Evolutionary conservation across 208 protist genomes (phyloP).

Genomic region (Balamuthia mandrillaris): DNA sequence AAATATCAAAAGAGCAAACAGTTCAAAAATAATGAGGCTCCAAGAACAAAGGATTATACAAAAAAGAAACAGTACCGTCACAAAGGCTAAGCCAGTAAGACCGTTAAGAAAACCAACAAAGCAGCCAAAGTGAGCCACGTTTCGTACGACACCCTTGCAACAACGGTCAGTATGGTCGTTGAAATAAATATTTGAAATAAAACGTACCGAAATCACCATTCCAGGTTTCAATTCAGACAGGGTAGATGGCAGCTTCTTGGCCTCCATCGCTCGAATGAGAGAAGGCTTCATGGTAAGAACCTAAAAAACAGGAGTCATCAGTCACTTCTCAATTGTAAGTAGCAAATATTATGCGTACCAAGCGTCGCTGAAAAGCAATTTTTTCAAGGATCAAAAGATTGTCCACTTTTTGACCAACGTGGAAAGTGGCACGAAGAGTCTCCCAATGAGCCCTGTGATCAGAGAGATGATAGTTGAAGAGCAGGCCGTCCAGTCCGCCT

Average conservation of each 20-base stretch:
- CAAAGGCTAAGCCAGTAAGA: constrained; percentile 19
- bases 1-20: neutral
- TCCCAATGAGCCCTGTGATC: constrained; percentile 11
- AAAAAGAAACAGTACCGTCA: neutral
- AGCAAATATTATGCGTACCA: no score
- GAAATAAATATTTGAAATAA: neutral
- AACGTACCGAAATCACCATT: constrained; percentile 2
- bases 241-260: neutral
- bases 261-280: constrained; percentile 8
- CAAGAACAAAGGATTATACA: neutral
- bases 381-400: no score
- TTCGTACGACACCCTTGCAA: constrained; percentile 5
- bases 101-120: constrained; percentile 32
- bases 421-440: no score
- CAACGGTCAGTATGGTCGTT: neutral
- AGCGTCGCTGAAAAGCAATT: no score
- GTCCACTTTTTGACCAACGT: no score
- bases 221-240: constrained; percentile 15
- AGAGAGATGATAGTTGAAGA: constrained; percentile 4
- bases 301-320: no score
- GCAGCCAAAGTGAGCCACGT: neutral
- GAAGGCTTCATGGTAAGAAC: constrained; percentile 25
- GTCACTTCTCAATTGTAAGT: no score
- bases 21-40: neutral
- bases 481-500: neutral